Percentiles rank a stretch among this genome's conserved stretches.
Evolutionary conservation across 306 rosid species (phyloP).

Genomic region (Malus fusca): DNA sequence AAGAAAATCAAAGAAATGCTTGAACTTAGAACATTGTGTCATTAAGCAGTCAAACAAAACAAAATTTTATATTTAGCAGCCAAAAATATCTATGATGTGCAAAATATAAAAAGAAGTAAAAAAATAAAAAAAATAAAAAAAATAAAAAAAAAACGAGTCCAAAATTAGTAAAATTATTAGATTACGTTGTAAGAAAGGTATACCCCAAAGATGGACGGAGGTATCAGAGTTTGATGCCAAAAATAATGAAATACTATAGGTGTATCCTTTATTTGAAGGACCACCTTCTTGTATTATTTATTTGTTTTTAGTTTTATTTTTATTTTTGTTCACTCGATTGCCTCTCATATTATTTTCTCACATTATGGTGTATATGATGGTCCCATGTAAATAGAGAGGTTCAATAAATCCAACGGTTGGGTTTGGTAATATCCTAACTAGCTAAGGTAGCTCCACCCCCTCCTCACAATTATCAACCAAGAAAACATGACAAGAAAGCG

Average conservation of each 20-base stretch:
- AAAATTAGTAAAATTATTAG: background rate
- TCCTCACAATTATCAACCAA: background rate
- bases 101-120: background rate
- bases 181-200: background rate
- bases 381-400: background rate
- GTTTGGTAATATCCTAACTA: no score
- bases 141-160: background rate
- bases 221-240: background rate
- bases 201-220: constrained; percentile 1
- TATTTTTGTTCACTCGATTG: no score
- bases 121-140: no score
- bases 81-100: background rate
- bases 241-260: background rate
- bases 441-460: no score
- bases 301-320: background rate
- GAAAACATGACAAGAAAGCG: background rate
- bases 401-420: no score
- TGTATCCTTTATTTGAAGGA: background rate
- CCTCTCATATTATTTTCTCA: background rate
- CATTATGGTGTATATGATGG: background rate
- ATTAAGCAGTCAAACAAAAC: background rate
- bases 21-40: background rate
- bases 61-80: background rate
- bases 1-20: background rate
- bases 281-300: background rate